Base-by-base conservation (phyloP, 2,329 filamentous ascomycete species). In the Scorias spongiosa region DNA sequence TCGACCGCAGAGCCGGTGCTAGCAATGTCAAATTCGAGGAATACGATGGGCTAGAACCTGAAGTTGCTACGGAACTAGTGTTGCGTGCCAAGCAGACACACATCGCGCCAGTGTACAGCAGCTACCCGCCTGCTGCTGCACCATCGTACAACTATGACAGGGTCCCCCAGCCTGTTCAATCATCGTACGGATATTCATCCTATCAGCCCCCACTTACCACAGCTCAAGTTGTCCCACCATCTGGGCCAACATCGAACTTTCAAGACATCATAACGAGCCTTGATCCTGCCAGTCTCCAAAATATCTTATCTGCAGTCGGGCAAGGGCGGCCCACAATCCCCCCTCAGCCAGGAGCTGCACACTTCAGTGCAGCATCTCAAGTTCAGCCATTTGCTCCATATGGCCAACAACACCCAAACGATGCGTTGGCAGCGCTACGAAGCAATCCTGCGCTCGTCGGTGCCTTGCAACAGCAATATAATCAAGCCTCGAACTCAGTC, bases 21-120 rank as follows among this genome's bases (percentile, higher is more conserved):
- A 76, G 76, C 53, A 87, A 84, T 50, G 79, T 93, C 46, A 77
- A 79, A 38, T 95, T 85, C 58, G 84, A 93, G 54, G 82, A 93
- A 59, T 96, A 96, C 59, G 76, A 82, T 45, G 80, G 88, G 53
- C 71, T 95, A 2, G 82, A 93, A 30, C 83, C 87, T 0, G 63
- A 68, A 5, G 78, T 87, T 39, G 86, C 84, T 3, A 84, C 83
- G 12, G 84, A 93, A 53, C 75, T 96, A 12, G 82, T 93, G 45
- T 61, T 81, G 37, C 76, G 85, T 46, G 76, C 80, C 42, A 88
- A 84, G 60, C 63, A 70, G 49, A 67, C 59, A 38, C 56, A 62
- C 46, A 46, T 52, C 18, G 55, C 66, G 12, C 64, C 57, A 57
- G 17, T 44, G 44, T 18, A 30, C 46, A 44, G 18, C 41, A 46